Percentiles rank a stretch among this genome's conserved stretches.
Conservation (phyloP, 495 filamentous ascomycete genomes). For the Rusavskia elegans region DNA sequence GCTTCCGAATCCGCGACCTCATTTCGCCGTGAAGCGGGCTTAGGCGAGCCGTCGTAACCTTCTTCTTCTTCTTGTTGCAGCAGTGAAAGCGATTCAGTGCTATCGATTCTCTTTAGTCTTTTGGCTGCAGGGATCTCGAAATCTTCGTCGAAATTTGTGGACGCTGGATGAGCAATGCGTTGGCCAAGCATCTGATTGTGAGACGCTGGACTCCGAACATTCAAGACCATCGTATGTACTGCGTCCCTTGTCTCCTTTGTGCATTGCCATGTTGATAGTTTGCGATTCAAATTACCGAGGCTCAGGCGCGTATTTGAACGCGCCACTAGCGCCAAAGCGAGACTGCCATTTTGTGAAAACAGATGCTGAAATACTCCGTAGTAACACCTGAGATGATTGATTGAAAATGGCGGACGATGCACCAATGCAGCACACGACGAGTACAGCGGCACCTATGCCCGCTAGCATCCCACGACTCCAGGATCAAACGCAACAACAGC, state of each 20-base stretch:
- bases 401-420: background rate
- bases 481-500: background rate
- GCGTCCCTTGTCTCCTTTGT: background rate
- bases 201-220: conserved; percentile 2
- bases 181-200: conserved; percentile 21
- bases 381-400: no score
- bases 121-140: conserved; percentile 17
- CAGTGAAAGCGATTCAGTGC: conserved; percentile 15
- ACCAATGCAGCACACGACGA: background rate
- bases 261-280: no score
- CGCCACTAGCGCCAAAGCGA: no score
- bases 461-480: no score
- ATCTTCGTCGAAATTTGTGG: conserved; percentile 22
- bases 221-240: background rate
- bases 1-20: conserved; percentile 19
- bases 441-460: background rate
- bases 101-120: conserved; percentile 21
- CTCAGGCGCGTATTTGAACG: no score
- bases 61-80: conserved; percentile 1
- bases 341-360: no score
- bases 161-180: conserved; percentile 20
- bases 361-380: no score
- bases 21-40: background rate
- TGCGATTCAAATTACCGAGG: no score
- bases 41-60: background rate